These are phyloP conservation scores for Phytophthora cryptogea DNA, from an alignment of 352 stramenopile genomes.

Conservation along the genomic window DNA sequence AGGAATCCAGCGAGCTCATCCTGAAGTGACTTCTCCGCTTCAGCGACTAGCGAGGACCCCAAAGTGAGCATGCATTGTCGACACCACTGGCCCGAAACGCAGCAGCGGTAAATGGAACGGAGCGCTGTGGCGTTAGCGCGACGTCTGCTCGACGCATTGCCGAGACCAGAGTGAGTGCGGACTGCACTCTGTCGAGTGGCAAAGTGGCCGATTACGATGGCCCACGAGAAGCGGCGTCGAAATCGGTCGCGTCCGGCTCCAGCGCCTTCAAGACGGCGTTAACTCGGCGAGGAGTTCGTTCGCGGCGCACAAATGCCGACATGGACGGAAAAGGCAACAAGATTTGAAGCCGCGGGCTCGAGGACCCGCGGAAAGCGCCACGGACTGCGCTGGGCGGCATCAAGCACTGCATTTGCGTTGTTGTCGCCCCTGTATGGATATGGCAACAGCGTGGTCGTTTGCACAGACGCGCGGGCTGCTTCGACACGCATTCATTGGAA, in stretches of 20 bases:
- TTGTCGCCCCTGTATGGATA: too few species aligned
- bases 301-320: neutral
- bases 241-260: slow-evolving; percentile 11
- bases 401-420: too few species aligned
- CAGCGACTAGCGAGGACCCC: neutral
- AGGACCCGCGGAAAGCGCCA: slow-evolving; percentile 10
- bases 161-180: neutral
- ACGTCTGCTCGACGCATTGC: neutral
- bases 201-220: slow-evolving; percentile 10
- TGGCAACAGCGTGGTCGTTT: slow-evolving; percentile 1
- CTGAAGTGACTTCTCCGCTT: neutral
- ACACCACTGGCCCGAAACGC: neutral
- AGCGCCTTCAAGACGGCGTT: slow-evolving; percentile 16
- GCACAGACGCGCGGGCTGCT: slow-evolving; percentile 22
- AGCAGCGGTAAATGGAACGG: neutral
- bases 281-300: slow-evolving; percentile 9
- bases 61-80: neutral
- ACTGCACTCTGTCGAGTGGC: neutral
- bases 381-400: too few species aligned
- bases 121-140: too few species aligned
- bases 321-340: slow-evolving; percentile 23
- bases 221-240: neutral
- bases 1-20: neutral
- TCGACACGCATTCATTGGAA: slow-evolving; percentile 15
- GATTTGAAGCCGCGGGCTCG: slow-evolving; percentile 16